These are phyloP conservation scores for Diversispora epigaea DNA, from an alignment of 192 early-diverging fungal genomes.

Conservation along the genomic window DNA sequence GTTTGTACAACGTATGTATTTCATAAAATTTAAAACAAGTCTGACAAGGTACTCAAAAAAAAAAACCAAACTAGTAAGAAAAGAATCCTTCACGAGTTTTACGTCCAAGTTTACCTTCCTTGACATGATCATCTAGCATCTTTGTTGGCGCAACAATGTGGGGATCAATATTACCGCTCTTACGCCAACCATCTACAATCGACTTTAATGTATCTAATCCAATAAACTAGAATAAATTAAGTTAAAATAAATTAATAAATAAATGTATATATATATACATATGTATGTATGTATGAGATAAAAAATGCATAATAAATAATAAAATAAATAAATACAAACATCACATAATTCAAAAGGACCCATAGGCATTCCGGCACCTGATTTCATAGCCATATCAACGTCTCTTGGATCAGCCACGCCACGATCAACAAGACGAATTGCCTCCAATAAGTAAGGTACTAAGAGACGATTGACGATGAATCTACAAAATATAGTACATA, in stretches of 20 bases:
- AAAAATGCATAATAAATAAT: neutral
- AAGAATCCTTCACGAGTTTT: slow-evolving; percentile 89
- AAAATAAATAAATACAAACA: slow-evolving; percentile 47
- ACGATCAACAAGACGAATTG: slow-evolving; percentile 88
- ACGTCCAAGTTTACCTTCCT: slow-evolving; percentile 73
- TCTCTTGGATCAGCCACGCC: slow-evolving; percentile 81
- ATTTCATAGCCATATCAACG: slow-evolving; percentile 95
- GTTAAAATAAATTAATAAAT: slow-evolving; percentile 22
- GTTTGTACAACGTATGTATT: no score
- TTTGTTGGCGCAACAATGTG: slow-evolving; percentile 73
- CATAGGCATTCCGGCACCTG: slow-evolving; percentile 96
- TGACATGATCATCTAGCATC: slow-evolving; percentile 73
- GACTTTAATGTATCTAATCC: slow-evolving; percentile 96
- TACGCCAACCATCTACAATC: slow-evolving; percentile 93
- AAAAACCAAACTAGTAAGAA: slow-evolving; percentile 48
- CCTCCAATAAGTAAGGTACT: slow-evolving; percentile 95
- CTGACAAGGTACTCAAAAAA: no score
- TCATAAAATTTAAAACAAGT: no score
- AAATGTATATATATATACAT: slow-evolving; percentile 3
- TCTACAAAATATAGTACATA: slow-evolving; percentile 31
- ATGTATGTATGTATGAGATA: neutral
- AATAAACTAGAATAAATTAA: slow-evolving; percentile 61
- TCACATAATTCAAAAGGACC: slow-evolving; percentile 85
- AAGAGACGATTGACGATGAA: slow-evolving; percentile 96
- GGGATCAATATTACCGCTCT: slow-evolving; percentile 73